Base-by-base conservation (phyloP, 2,329 filamentous ascomycete genomes). In the Didymella pomorum region DNA sequence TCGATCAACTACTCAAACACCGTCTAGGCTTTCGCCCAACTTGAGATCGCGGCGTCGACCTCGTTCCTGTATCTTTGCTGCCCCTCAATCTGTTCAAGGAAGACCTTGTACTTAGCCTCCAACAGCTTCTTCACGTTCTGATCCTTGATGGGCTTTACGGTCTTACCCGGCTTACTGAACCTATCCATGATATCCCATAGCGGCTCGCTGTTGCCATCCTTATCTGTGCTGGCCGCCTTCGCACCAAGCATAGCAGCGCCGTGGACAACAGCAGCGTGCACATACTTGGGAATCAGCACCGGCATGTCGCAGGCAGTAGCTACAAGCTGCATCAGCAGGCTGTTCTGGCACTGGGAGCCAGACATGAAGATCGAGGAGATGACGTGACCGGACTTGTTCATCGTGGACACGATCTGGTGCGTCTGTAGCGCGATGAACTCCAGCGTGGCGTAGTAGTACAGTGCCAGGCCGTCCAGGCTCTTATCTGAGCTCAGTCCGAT, bases 361-460 rank as follows among this genome's bases (percentile, higher is more conserved):
- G 92, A 97, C 95, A 99, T 98, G 86, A 98, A 99, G 79, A 99
- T 97, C 63, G 90, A 94, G 48, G 85, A 88, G 76, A 99, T 93
- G 67, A 86, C 82, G 80, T 99, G 95, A 10, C 95, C 95, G 1
- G 92, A 83, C 45, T 85, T 82, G 82, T 98, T 99, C 93, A 99
- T 97, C 33, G 90, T 86, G 71, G 96, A 90, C 64, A 99, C 86
- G 70, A 99, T 99, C 78, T 99, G 95, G 58, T 91, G 89, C 0
- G 95, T 99, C 79, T 99, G 95, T 77, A 98, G 86, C 28, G 95
- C 93, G 70, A 99, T 98, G 79, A 98, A 98, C 80, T 99, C 95
- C 87, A 99, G 92, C 3, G 94, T 96, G 23, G 87, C 92, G 73
- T 97, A 98, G 81, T 99, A 99, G 80, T 93, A 89, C 21, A 97